A percentile compares a stretch with the other conserved stretches of the same genome.
phyloP scores from a whole-genome alignment of 1,284 basidiomycete genomes.

The Apiotrichum laibachii region DNA sequence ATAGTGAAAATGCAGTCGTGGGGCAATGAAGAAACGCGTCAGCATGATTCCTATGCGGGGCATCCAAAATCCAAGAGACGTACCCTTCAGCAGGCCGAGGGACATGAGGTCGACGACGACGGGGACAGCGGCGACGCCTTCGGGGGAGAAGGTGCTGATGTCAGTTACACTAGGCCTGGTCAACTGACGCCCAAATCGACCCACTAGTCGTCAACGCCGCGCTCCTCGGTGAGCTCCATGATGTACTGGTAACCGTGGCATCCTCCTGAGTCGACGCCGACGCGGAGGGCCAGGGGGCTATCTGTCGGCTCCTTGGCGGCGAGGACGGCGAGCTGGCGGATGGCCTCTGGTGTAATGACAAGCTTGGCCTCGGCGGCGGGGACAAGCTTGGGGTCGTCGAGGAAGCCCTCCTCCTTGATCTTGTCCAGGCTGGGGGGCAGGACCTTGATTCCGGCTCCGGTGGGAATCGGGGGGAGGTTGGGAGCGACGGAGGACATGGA shows the following conservation, averaged over 20 bases:
- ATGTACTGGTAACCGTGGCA: conserved; percentile 62
- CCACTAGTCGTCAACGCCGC: conserved; percentile 56
- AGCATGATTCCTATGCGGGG: background rate
- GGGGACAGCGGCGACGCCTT: conserved; percentile 44
- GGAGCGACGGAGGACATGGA: conserved; percentile 1
- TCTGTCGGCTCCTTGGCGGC: conserved; percentile 48
- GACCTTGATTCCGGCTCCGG: conserved; percentile 23
- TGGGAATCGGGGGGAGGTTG: conserved; percentile 8
- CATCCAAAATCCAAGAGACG: too few species aligned
- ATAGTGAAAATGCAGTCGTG: too few species aligned
- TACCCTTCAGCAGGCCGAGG: conserved; percentile 48
- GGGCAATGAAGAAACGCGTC: background rate
- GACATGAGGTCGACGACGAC: conserved; percentile 49
- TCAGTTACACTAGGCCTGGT: background rate
- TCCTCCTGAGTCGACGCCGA: conserved; percentile 58
- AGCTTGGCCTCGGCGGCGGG: conserved; percentile 36
- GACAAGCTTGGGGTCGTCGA: conserved; percentile 44
- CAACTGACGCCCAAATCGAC: conserved; percentile 28
- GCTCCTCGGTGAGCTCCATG: conserved; percentile 55
- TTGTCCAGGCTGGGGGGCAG: conserved; percentile 39
- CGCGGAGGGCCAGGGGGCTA: conserved; percentile 51
- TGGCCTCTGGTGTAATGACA: conserved; percentile 43
- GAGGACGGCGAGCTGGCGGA: conserved; percentile 48
- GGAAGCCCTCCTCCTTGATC: conserved; percentile 45
- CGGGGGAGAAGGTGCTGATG: conserved; percentile 39